Evolutionary conservation across 768 basidiomycete species (phyloP).

Genomic region (Gyrodon lividus): DNA sequence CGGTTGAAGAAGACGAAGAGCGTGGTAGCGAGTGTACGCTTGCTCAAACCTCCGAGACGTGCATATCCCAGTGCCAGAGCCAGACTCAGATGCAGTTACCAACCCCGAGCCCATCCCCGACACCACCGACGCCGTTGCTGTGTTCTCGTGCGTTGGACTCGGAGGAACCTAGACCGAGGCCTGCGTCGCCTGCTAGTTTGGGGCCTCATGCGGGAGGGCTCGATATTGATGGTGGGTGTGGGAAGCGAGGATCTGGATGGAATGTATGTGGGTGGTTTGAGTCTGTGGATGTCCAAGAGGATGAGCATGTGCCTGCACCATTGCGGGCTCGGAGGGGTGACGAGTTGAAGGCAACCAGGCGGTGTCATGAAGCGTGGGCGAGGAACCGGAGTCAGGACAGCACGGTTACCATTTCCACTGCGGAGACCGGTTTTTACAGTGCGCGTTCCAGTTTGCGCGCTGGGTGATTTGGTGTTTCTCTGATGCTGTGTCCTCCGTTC

Average conservation of each 20-base stretch:
- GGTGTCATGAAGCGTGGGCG: not conserved
- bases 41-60: conserved; percentile 2
- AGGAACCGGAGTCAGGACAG: conserved; percentile 28
- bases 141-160: conserved; percentile 4
- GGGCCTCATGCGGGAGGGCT: conserved; percentile 29
- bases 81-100: conserved; percentile 27
- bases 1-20: conserved; percentile 1
- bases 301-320: not conserved
- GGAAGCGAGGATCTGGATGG: conserved; percentile 35
- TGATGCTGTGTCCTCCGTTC: not conserved
- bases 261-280: conserved; percentile 33
- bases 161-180: conserved; percentile 12
- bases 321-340: not conserved
- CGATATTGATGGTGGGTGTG: conserved; percentile 28
- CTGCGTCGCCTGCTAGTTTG: conserved; percentile 21
- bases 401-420: conserved; percentile 21
- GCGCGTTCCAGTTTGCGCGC: conserved; percentile 28
- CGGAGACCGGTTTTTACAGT: conserved; percentile 29
- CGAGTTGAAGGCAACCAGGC: conserved; percentile 2
- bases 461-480: conserved; percentile 1
- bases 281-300: conserved; percentile 6
- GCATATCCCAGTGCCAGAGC: not conserved
- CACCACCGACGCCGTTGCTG: conserved; percentile 5
- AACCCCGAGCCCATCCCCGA: conserved; percentile 30
- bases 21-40: conserved; percentile 2